Base-by-base conservation (phyloP, 2,329 filamentous ascomycete species). In the Malbranchea zuffiana region DNA sequence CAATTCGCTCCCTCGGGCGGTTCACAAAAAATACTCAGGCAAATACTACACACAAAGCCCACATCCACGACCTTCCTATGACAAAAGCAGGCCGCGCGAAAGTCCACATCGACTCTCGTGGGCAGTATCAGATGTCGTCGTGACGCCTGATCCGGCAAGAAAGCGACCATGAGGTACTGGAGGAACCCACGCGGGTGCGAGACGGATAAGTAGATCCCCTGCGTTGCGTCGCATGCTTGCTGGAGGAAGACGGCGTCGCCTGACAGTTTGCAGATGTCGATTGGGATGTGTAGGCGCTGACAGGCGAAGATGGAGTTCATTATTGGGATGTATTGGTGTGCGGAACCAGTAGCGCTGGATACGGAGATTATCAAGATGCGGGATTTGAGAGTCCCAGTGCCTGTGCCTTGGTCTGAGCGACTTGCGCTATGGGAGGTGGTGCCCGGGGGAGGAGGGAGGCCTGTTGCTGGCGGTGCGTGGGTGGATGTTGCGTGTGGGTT, bases 301-400 rank as follows among this genome's bases (percentile, higher is more conserved):
- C 88, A 90, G 2, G 90, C 90, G 61, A 98, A 98, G 43, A 96
- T 93, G 50, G 81, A 76, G 63, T 98, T 98, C 90, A 98, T 98
- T 48, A 93, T 90, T 0, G 88, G 82, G 39, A 98, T 98, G 65
- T 98, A 98, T 60, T 96, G 78, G 43, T 75, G 82, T 4, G 86
- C 78, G 0, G 93, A 75, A 50, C 88, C 82, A 53, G 85, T 85
- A 25, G 85, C 92, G 10, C 85, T 85, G 31, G 84, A 93, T 3
- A 95, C 86, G 32, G 83, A 93, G 37, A 98, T 59, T 45, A 96
- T 78, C 37, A 98, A 72, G 51, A 98, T 93, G 42, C 90, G 82
- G 10, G 80, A 80, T 47, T 82, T 79, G 13, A 90, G 67, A n/a
- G n/a, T n/a, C 12, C 72, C 50, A 50, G 12, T 56, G 50, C 23